These are phyloP conservation scores for Conticribra guillardii DNA, from an alignment of 108 stramenopile genomes.

Conservation along the genomic window DNA sequence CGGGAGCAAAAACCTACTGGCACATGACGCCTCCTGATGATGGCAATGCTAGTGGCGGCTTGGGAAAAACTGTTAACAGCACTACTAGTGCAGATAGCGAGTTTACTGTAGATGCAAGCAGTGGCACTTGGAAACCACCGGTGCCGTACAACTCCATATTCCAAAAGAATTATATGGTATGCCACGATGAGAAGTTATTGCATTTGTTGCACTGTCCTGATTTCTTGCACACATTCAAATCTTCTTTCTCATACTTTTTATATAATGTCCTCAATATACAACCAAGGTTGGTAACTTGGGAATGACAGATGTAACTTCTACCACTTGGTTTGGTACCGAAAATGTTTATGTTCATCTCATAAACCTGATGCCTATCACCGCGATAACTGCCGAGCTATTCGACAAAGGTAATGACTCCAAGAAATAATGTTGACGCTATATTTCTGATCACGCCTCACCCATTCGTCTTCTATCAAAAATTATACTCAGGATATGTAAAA, in stretches of 20 bases:
- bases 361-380: conserved; percentile 85
- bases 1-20: conserved; percentile 89
- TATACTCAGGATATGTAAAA: conserved; percentile 52
- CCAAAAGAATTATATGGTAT: conserved; percentile 80
- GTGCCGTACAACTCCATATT: conserved; percentile 44
- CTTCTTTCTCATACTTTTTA: no score
- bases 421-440: background rate
- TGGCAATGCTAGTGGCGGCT: background rate
- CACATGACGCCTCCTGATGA: conserved; percentile 74
- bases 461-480: background rate
- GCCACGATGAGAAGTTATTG: no score
- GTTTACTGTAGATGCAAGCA: no score
- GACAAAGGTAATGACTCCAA: conserved; percentile 29
- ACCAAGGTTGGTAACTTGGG: conserved; percentile 83
- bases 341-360: conserved; percentile 85
- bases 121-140: conserved; percentile 12
- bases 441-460: background rate
- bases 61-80: no score
- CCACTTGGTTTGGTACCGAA: conserved; percentile 87
- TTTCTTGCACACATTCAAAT: no score
- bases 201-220: no score
- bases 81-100: no score
- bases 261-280: background rate
- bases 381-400: conserved; percentile 70
- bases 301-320: conserved; percentile 71